Evolutionary conservation across 306 rosid genomes (phyloP), one percentile per base, ranked within the genome.

Genomic region (Canavalia gladiata): DNA sequence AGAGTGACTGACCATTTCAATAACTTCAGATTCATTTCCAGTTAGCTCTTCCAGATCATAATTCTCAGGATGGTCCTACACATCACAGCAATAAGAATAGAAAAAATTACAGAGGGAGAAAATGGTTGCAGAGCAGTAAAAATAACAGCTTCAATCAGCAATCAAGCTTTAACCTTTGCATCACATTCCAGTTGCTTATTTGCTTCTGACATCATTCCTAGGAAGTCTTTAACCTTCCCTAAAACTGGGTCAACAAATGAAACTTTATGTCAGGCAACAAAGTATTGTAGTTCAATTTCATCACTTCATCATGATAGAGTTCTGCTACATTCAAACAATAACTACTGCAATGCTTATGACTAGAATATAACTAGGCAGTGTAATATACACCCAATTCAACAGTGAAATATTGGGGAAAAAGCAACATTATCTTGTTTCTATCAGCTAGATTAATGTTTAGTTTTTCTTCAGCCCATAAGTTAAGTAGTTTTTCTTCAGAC

Each of bases 121-220:
- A 37, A 37, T 0, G 4, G 41, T 37, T 37, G 4, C 41, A 37
- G 4, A 37, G 41, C 41, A 37, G 41, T 37, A 4, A 37, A 37
- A 37, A 37, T 37, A 37, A 37, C 4, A 4, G 41, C 41, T 37
- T 55, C 9, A 10, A 25, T 76, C 25, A 69, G 41, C 25, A 18
- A 18, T 18, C 25, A 67, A 81, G 35, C 13, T 72, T 78, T 60
- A 87, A 95, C 97, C 99, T 93, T 88, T 45, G 92, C 92, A 86
- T 88, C 87, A 58, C 65, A 62, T 79, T 87, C 79, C 80, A 95
- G 74, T 79, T 11, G 83, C 45, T 86, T 81, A 85, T 95, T 95
- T 59, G 97, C 91, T 94, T 94, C 91, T 71, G 94, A 89, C 57
- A 91, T 85, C 50, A 92, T 87, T 81, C 92, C 95, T 77, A 94